Conservation (phyloP, 139 green algal genomes). For the Pleodorina starrii region DNA sequence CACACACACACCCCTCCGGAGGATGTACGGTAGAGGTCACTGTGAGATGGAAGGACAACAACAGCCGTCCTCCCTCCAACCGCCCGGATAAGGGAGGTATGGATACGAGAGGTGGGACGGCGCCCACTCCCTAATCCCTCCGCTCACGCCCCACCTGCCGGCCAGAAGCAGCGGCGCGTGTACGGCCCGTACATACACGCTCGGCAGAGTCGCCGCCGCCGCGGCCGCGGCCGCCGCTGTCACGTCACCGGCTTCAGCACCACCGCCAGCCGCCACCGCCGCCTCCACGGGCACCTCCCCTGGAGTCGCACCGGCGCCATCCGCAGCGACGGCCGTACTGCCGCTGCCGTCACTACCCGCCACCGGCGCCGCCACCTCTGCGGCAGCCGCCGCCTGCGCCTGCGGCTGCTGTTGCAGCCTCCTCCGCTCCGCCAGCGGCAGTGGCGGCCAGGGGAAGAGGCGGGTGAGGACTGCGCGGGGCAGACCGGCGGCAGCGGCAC, state of each 20-base stretch:
- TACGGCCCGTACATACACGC: neutral
- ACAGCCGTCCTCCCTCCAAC: too few species aligned
- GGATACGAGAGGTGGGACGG: neutral
- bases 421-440: neutral
- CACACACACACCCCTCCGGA: too few species aligned
- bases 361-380: neutral
- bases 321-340: too few species aligned
- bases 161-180: constrained; percentile 16
- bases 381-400: neutral
- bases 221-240: neutral
- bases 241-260: neutral
- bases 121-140: neutral
- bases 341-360: too few species aligned
- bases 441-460: constrained; percentile 51
- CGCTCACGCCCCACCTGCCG: neutral
- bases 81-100: too few species aligned
- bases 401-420: neutral
- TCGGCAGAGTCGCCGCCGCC: neutral
- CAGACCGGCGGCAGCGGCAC: neutral
- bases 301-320: too few species aligned
- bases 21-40: too few species aligned
- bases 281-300: neutral
- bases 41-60: neutral
- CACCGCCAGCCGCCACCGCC: neutral
- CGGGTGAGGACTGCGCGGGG: neutral